Percentiles rank a stretch among this genome's conserved stretches.
Evolutionary conservation across 306 rosid genomes (phyloP).

Genomic region (Cucumis hystrix): DNA sequence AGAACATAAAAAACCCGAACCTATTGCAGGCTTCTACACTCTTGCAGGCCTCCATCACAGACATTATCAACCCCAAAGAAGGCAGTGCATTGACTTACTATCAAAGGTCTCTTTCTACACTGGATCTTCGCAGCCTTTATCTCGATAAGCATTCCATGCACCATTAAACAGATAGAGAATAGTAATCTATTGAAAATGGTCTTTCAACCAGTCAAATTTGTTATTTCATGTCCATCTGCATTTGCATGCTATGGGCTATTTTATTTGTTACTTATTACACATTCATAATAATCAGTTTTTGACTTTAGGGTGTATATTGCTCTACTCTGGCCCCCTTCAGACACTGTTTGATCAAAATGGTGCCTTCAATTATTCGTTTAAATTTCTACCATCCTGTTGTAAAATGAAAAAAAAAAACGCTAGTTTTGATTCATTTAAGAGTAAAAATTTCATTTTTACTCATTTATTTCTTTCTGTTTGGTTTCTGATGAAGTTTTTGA

Average conservation of each 20-base stretch:
- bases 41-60: constrained; percentile 49
- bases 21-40: constrained; percentile 55
- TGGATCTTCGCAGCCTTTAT: constrained; percentile 37
- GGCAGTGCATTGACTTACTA: constrained; percentile 24
- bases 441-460: not conserved
- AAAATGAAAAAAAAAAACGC: not conserved
- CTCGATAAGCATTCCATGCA: constrained; percentile 19
- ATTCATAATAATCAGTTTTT: not conserved
- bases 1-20: constrained; percentile 36
- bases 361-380: not conserved
- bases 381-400: not conserved
- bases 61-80: constrained; percentile 34
- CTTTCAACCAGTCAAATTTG: not conserved
- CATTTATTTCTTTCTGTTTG: not conserved
- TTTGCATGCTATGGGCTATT: not conserved
- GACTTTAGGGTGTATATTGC: not conserved
- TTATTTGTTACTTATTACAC: not conserved
- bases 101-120: constrained; percentile 38
- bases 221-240: not conserved
- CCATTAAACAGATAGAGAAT: constrained; percentile 16
- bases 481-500: not conserved
- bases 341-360: not conserved
- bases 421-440: not conserved
- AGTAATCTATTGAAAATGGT: not conserved
- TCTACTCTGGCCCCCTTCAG: not conserved